phyloP scores from a whole-genome alignment of 345 rosid genomes.

The Toxicodendron radicans region DNA sequence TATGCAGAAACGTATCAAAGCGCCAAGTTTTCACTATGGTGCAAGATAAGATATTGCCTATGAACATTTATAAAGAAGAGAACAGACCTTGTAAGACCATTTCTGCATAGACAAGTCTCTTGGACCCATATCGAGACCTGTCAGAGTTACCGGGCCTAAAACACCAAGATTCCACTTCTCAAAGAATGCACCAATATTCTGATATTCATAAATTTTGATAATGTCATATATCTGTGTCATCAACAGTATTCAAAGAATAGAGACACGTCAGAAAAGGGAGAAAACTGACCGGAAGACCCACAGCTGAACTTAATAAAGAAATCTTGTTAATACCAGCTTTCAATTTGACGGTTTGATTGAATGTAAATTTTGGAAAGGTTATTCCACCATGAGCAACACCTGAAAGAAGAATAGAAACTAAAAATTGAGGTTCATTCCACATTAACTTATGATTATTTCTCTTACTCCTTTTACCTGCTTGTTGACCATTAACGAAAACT shows the following conservation, averaged over 20 bases:
- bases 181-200: constrained; percentile 85
- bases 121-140: constrained; percentile 73
- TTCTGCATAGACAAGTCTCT: constrained; percentile 80
- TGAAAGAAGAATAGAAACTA: constrained; percentile 20
- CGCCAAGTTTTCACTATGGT: neutral
- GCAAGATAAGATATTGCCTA: constrained; percentile 3
- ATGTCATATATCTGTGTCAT: neutral
- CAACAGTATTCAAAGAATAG: neutral
- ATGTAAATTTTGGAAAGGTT: constrained; percentile 55
- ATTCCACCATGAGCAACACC: constrained; percentile 74
- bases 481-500: constrained; percentile 77
- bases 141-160: constrained; percentile 73
- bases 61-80: constrained; percentile 19
- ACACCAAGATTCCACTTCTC: constrained; percentile 87
- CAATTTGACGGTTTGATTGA: constrained; percentile 64
- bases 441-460: neutral
- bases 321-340: constrained; percentile 78
- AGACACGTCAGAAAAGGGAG: neutral
- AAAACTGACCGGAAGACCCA: constrained; percentile 84
- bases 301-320: constrained; percentile 68
- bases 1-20: constrained; percentile 3
- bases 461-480: constrained; percentile 45
- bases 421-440: neutral
- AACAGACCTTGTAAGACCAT: constrained; percentile 90
- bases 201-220: constrained; percentile 16